Percentiles rank a stretch among this genome's conserved stretches.
Evolutionary conservation across 495 filamentous ascomycete genomes (phyloP).

Genomic region (Podospora pseudoanserina): DNA sequence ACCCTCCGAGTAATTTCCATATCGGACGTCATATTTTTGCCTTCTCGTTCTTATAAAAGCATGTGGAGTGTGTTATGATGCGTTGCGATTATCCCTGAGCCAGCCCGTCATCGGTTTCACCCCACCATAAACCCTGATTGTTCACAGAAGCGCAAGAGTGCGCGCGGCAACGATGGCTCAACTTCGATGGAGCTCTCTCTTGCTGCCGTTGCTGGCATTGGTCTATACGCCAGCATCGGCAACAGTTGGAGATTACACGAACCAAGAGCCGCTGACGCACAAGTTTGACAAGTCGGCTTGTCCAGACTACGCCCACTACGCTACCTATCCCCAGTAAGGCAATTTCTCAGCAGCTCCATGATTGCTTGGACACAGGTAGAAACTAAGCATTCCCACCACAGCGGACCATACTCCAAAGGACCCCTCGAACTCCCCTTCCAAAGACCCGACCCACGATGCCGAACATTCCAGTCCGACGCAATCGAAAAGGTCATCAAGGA

Average conservation of each 20-base stretch:
- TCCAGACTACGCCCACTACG: conserved; percentile 53
- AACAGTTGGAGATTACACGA: conserved; percentile 10
- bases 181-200: conserved; percentile 13
- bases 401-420: conserved; percentile 74
- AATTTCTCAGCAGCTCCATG: background rate
- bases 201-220: conserved; percentile 20
- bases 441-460: conserved; percentile 72
- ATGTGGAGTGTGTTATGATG: background rate
- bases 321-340: conserved; percentile 45
- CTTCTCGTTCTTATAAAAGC: background rate
- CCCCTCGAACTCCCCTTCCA: conserved; percentile 84
- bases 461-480: conserved; percentile 78
- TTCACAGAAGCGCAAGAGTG: background rate
- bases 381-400: conserved; percentile 28
- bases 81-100: background rate
- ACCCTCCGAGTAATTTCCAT: background rate
- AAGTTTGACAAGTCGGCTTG: conserved; percentile 36
- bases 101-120: background rate
- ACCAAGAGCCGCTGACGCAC: conserved; percentile 25
- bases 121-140: background rate
- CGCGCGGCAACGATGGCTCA: conserved; percentile 15
- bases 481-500: conserved; percentile 87
- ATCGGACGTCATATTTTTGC: background rate
- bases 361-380: background rate
- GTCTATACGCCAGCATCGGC: conserved; percentile 15